Evolutionary conservation across 345 rosid genomes (phyloP), one percentile per base, ranked within the genome.

Genomic region (Salix koriyanagi): DNA sequence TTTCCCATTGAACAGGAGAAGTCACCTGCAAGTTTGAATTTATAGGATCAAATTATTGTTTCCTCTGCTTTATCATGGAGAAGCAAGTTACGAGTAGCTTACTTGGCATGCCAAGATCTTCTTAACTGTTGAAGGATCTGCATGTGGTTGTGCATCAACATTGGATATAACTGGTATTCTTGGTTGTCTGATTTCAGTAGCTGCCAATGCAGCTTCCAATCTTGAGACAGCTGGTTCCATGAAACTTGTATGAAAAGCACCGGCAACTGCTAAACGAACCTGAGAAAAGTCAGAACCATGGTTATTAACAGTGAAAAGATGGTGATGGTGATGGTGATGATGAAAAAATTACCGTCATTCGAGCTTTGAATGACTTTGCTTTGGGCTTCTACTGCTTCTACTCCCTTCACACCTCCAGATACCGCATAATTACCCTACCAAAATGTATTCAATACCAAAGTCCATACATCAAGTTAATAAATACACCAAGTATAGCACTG

Each of bases 1-100:
- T 91, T 88, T 96, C 99, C 99, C 99, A 92, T 81, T 92, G 98
- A 78, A 96, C 99, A n/a, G 97, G 98, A 77, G 97, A 94, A 44
- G 97, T 94, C 72, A 90, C 99, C 99, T 96, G 83, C n/a, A 18
- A 48, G 68, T 69, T 61, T 13, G 23, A 78, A 13, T n/a, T 28
- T 62, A n/a, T 4, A 2, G 4, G 54, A 37, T 44, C 75, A 42
- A 30, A 70, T 74, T 69, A 66, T 4, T 21, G 32, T 30, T 70
- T 71, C 28, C 26, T 10, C 6, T 32, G 18, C 70, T 67, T 36
- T 16, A 26, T 36, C 1, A 25, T 21, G 25, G n/a, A 44, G 18
- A 67, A 71, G 70, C 44, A 62, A 67, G 60, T 61, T 52, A 32
- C 23, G 1, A 71, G 39, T 41, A 30, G 67, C 78, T 76, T 70